Conservation (phyloP, 139 green algal species). For the Chlamydomonas incerta region DNA sequence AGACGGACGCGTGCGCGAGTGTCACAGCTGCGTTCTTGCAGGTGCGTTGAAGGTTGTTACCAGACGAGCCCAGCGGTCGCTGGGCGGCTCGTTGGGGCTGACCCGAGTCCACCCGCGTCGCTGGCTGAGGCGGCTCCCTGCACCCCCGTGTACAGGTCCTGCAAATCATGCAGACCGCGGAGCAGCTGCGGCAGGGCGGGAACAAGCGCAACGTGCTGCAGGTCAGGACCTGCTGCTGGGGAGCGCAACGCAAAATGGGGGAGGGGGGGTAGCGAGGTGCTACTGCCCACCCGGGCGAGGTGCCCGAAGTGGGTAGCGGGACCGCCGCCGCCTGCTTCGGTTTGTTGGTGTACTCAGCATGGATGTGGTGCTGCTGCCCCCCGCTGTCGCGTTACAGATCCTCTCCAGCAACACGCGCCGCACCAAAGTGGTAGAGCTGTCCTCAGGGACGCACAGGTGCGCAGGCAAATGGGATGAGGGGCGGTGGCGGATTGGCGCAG, state of each 20-base stretch:
- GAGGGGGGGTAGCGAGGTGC: too few species aligned
- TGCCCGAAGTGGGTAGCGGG: too few species aligned
- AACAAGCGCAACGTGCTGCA: constrained; percentile 73
- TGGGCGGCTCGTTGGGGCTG: too few species aligned
- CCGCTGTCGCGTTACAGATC: constrained; percentile 56
- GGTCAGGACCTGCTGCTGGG: too few species aligned
- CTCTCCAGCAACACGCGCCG: constrained; percentile 92
- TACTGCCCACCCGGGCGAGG: too few species aligned
- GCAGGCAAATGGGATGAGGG: not conserved
- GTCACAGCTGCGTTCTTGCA: constrained; percentile 95
- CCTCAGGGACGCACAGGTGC: constrained; percentile 86
- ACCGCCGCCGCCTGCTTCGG: too few species aligned
- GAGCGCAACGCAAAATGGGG: too few species aligned
- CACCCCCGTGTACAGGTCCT: constrained; percentile 79
- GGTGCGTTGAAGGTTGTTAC: constrained; percentile 32
- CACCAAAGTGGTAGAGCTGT: constrained; percentile 95
- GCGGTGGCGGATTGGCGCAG: too few species aligned
- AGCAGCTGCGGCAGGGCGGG: constrained; percentile 54
- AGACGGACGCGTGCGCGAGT: constrained; percentile 92
- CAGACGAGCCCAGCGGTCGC: too few species aligned
- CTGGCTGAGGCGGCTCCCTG: too few species aligned
- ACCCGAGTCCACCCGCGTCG: too few species aligned
- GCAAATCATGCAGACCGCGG: constrained; percentile 79
- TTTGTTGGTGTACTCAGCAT: too few species aligned
- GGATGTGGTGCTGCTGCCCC: not conserved